Evolutionary conservation across 2,329 filamentous ascomycete species (phyloP).

Genomic region (Apiospora pterosperma): DNA sequence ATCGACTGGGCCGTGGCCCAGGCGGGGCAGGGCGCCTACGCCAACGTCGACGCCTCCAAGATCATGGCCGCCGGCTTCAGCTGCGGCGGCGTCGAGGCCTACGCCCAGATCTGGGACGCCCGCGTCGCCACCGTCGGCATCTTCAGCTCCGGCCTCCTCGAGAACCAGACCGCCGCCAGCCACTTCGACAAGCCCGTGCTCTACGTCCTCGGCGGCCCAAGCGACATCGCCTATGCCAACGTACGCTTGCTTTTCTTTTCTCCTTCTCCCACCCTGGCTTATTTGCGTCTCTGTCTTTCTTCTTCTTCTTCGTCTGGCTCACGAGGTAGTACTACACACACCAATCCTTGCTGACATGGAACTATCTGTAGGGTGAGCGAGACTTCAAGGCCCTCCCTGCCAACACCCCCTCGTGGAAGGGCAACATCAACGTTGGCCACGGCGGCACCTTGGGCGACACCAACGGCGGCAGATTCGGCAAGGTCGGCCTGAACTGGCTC

Average conservation of each 20-base stretch:
- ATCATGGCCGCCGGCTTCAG: conserved; percentile 25
- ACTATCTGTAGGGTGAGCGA: conserved; percentile 11
- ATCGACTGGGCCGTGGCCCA: conserved; percentile 18
- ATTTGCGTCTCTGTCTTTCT: background rate
- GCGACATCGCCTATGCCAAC: conserved; percentile 17
- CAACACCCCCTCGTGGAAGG: conserved; percentile 16
- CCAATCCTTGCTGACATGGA: background rate
- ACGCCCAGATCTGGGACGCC: conserved; percentile 16
- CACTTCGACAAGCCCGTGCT: conserved; percentile 15
- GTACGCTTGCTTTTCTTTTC: conserved; percentile 1
- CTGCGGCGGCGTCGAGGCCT: conserved; percentile 29
- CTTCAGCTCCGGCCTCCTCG: conserved; percentile 19
- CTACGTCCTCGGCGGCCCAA: conserved; percentile 15
- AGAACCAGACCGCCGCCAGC: conserved; percentile 9
- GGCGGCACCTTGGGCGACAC: conserved; percentile 16
- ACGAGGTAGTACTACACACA: too few relatives aligned
- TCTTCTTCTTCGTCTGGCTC: background rate
- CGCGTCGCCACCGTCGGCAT: conserved; percentile 16
- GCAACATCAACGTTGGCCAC: conserved; percentile 17
- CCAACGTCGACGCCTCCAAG: conserved; percentile 19
- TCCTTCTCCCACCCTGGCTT: background rate
- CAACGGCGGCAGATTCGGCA: conserved; percentile 16
- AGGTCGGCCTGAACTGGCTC: conserved; percentile 9
- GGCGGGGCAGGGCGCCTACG: conserved; percentile 14
- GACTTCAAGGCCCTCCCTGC: conserved; percentile 13